Conservation (phyloP, 2,329 filamentous ascomycete species). For the Penicillium capsulatum region DNA sequence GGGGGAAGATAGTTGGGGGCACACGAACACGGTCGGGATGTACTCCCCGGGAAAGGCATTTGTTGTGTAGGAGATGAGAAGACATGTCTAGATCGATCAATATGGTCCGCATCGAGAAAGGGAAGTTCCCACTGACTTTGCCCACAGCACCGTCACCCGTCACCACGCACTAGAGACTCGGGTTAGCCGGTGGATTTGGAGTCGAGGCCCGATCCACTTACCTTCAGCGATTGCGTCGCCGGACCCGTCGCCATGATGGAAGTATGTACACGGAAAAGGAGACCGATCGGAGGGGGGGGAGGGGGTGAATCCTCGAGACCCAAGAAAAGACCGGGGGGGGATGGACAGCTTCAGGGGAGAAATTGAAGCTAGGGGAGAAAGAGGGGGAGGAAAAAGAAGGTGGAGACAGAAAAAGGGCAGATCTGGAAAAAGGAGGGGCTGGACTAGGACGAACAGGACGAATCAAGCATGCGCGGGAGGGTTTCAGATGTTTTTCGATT, state of each 20-base stretch:
- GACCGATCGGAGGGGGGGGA: conserved; percentile 8
- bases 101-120: too few relatives aligned
- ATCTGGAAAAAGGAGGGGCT: conserved; percentile 8
- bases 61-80: conserved; percentile 98
- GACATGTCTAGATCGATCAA: conserved; percentile 82
- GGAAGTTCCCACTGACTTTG: conserved; percentile 62
- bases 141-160: conserved; percentile 98
- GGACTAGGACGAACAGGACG: conserved; percentile 1
- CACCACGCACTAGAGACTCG: conserved; percentile 75
- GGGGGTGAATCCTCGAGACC: conserved; percentile 2
- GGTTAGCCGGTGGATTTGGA: conserved; percentile 34
- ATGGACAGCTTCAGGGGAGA: conserved; percentile 18
- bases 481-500: too few relatives aligned
- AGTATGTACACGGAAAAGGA: conserved; percentile 15
- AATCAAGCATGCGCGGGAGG: too few relatives aligned
- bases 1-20: conserved; percentile 8
- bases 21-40: conserved; percentile 77
- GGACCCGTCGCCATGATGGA: conserved; percentile 68
- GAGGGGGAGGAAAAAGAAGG: conserved; percentile 13
- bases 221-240: conserved; percentile 88
- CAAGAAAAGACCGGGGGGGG: conserved; percentile 5
- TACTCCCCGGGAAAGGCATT: conserved; percentile 99
- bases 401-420: conserved; percentile 10
- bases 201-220: conserved; percentile 42
- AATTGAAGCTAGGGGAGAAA: conserved; percentile 18